phyloP scores from a whole-genome alignment of 2,329 filamentous ascomycete genomes.

The Talaromyces sp. region DNA sequence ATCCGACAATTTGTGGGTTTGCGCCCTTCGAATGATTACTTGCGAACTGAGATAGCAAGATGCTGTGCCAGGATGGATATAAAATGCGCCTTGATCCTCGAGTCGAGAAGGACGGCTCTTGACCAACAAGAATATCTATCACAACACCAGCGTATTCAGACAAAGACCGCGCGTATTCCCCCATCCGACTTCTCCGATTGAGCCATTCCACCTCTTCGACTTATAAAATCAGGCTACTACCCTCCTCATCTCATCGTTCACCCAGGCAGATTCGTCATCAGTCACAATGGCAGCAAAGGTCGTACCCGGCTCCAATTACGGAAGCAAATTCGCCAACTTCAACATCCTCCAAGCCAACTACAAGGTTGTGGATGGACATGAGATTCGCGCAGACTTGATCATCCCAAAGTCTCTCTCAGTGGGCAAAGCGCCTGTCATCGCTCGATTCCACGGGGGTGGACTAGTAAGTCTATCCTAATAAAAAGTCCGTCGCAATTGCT shows the following conservation, averaged over 20 bases:
- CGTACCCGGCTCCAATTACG: slow-evolving; percentile 2
- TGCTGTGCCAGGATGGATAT: neutral
- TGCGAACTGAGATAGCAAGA: neutral
- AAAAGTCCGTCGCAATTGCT: neutral
- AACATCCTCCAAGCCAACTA: slow-evolving; percentile 17
- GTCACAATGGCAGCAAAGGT: slow-evolving; percentile 9
- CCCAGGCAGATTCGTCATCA: neutral
- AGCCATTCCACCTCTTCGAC: neutral
- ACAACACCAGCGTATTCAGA: neutral
- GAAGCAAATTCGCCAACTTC: slow-evolving; percentile 12
- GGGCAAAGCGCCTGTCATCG: slow-evolving; percentile 18
- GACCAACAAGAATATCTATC: neutral
- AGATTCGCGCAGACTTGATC: slow-evolving; percentile 17
- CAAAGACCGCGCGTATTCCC: neutral
- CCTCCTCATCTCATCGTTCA: neutral
- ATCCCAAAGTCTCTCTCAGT: slow-evolving; percentile 8
- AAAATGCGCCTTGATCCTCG: neutral
- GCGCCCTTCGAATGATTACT: no score
- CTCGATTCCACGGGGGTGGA: slow-evolving; percentile 18
- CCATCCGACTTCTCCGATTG: neutral
- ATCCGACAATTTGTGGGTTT: neutral
- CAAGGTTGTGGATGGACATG: slow-evolving; percentile 16
- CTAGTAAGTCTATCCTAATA: slow-evolving; percentile 7
- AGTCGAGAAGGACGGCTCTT: no score
- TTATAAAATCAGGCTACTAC: neutral